Conservation (phyloP, 345 rosid species). For the Citrus sinensis region DVS_A1.0 CM039163.1:38058501-38059000, state of each 20-base stretch:
- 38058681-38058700: background rate
- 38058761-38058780: slow-evolving; percentile 64
- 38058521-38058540: background rate
- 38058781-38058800: slow-evolving; percentile 76
- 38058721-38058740: background rate
- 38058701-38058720: background rate
- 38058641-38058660: background rate
- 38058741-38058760: slow-evolving; percentile 39
- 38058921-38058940: background rate
- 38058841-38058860: background rate
- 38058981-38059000: background rate
- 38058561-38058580: background rate
- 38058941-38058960: background rate
- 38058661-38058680: background rate
- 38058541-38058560: background rate
- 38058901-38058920: background rate
- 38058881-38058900: background rate
- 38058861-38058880: background rate
- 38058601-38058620: background rate
- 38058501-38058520: background rate
- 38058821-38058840: slow-evolving; percentile 37
- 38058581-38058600: background rate
- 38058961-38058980: background rate
- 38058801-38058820: slow-evolving; percentile 69
- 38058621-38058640: background rate